Conservation (phyloP, 129 eudicot species). For the Centaurea solstitialis region DNA sequence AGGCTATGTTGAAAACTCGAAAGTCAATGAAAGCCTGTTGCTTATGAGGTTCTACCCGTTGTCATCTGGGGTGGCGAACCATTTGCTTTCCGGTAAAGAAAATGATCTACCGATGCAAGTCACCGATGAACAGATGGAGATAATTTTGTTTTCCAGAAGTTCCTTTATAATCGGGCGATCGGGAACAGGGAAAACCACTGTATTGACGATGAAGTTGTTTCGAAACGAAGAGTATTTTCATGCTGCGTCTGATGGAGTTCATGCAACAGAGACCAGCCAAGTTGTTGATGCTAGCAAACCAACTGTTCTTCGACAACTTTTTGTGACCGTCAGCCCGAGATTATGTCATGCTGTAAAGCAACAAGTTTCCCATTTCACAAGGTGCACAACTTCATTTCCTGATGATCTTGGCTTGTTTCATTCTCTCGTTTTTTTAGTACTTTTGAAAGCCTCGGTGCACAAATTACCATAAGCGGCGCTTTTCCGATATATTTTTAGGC, state of each 20-base stretch:
- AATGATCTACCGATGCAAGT: conserved; percentile 73
- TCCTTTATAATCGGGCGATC: conserved; percentile 75
- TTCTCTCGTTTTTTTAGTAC: not conserved
- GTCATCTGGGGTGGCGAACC: conserved; percentile 32
- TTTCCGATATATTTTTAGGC: no score
- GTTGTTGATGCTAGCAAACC: conserved; percentile 6
- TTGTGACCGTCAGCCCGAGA: conserved; percentile 87
- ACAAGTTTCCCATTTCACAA: conserved; percentile 62
- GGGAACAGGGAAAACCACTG: conserved; percentile 82
- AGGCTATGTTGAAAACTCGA: conserved; percentile 42
- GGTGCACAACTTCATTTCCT: conserved; percentile 33
- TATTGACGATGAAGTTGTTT: conserved; percentile 67
- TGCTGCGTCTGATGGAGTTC: conserved; percentile 42
- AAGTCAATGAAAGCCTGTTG: conserved; percentile 45
- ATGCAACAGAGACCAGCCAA: conserved; percentile 11
- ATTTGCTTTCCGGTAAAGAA: conserved; percentile 62
- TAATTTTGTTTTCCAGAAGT: conserved; percentile 48
- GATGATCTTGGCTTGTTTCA: not conserved
- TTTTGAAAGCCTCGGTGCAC: no score
- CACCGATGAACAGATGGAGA: conserved; percentile 62
- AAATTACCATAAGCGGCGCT: no score
- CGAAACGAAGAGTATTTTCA: conserved; percentile 49
- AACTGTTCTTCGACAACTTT: conserved; percentile 55
- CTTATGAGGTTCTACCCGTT: conserved; percentile 49
- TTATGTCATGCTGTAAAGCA: conserved; percentile 75